Evolutionary conservation across 1,284 basidiomycete genomes (phyloP), one percentile per base, ranked within the genome.

Genomic region (Amylostereum areolatum): DNA sequence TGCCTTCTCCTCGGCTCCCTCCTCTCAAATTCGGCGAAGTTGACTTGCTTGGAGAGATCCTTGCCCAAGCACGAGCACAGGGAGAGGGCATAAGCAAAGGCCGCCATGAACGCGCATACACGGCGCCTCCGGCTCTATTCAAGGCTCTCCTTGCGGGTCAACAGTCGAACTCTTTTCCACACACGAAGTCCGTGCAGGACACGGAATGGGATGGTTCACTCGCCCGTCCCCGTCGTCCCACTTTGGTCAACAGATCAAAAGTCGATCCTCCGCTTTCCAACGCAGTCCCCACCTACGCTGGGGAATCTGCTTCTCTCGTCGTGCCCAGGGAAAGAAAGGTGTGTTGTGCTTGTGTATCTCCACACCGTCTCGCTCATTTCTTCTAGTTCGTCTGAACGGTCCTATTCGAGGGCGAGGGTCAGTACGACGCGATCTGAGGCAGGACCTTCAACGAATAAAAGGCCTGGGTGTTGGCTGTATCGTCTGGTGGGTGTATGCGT

Each of bases 321-420:
- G 5, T 98, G 95, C 69, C 96, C 96, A 0, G 96, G 96, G 96
- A 6, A 99, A 98, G 68, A 94, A 97, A 74, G 81, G 85, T 84
- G 29, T 18, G 18, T 18, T 18, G 18, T 18, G 1, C 18, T 18
- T 18, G 18, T 10, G 60, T 51, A 45, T 43, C 43, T 31, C 48
- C 39, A 51, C 45, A 33, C 28, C 10, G 1, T 9, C 36, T 1
- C 6, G 27, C 7, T 24, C 4, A 29, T 46, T 49, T 27, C 29
- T 24, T 30, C 35, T 43, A 88, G 89, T 99, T 8, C 82, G 96
- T 36, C 74, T 99, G 49, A 76, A 75, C 50, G 92, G 92, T 1
- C 89, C 89, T 12, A 79, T 85, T 18, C 87, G 82, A 61, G 92
- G 92, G 3, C 78, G 94, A 24, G 80, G 81, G 31, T 84, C 87